Base-by-base conservation (phyloP, 768 basidiomycete genomes). In the Podaxis mareebaensis region DNA sequence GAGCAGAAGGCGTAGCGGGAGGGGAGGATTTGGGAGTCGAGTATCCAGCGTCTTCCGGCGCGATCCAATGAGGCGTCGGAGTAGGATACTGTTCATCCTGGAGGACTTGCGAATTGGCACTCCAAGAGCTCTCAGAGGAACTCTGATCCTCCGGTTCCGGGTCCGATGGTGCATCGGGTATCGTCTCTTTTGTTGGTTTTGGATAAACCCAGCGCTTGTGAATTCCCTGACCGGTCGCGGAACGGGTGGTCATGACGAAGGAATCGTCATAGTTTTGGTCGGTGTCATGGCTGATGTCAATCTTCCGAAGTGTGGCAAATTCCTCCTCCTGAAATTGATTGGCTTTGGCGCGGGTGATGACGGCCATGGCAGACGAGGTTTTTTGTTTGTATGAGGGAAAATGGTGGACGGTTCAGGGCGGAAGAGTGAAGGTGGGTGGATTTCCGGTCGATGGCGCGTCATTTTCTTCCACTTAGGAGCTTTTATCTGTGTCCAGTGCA, bases 311-410 rank as follows among this genome's bases (percentile, higher is more conserved):
- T 46, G 17, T 46, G 30, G 22, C 26, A 24, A 58, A 48, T 28
- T 46, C 44, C 28, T 58, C 56, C 26, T 48, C 44, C 46, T 13
- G 57, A 30, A 58, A n/a, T 8, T 48, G 57, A 49, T 49, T 46
- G 24, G 44, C 44, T 58, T 46, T 28, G 13, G 26, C 28, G 4
- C 44, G 57, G 11, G 57, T 58, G 44, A 28, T 58, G 44, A 58
- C 20, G 6, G 56, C n/a, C 48, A 60, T 60, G 24, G 3, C 24
- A 11, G n/a, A n/a, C n/a, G n/a, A n/a, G n/a, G n/a, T n/a, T n/a
- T n/a, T 33, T 33, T 33, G 30, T 33, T 33, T 28, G 49, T n/a
- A 26, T 51, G 12, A 51, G 3, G 24, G 49, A 51, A 51, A 8
- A 26, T 7, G 26, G 3, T 22, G 7, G 20, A 28, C 20, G 3